Evolutionary conservation across 1,139 yeast genomes (phyloP).

Genomic region (Hyphopichia wangnamkhiaoensis): DNA sequence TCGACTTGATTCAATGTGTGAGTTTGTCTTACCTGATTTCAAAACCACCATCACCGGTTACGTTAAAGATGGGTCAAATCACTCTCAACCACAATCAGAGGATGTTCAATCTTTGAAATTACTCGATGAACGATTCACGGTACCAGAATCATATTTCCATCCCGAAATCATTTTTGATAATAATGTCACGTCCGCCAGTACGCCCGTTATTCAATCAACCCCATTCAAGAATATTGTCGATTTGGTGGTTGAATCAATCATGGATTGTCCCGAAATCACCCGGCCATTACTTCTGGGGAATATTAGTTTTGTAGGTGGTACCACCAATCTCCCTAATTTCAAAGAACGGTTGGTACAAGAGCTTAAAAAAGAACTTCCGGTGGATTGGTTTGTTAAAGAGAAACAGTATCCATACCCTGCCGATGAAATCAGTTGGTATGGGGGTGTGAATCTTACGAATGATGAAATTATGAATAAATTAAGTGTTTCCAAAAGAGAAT

Average conservation of each 20-base stretch:
- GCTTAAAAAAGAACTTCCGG: conserved; percentile 65
- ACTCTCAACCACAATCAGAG: conserved; percentile 14
- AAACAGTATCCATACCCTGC: conserved; percentile 17
- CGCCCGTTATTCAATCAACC: conserved; percentile 43
- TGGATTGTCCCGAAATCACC: conserved; percentile 70
- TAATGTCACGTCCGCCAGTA: conserved; percentile 28
- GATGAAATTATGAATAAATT: conserved; percentile 56
- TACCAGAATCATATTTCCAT: conserved; percentile 84
- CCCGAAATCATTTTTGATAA: conserved; percentile 67
- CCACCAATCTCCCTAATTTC: conserved; percentile 69
- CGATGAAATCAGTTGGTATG: conserved; percentile 42
- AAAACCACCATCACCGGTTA: conserved; percentile 75
- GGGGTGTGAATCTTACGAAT: conserved; percentile 50
- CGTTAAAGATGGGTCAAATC: conserved; percentile 26
- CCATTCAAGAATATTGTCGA: conserved; percentile 75
- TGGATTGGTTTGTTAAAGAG: conserved; percentile 63
- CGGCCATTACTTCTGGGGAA: conserved; percentile 81
- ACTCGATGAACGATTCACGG: conserved; percentile 80
- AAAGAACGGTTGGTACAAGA: conserved; percentile 59
- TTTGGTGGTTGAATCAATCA: conserved; percentile 69
- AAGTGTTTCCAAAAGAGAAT: conserved; percentile 72
- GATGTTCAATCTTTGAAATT: conserved; percentile 69
- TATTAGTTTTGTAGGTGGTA: conserved; percentile 82
- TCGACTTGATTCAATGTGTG: conserved; percentile 37
- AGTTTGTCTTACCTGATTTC: conserved; percentile 85